Evolutionary conservation across 805 yeast species (phyloP), one percentile per base, ranked within the genome.

Genomic region (Teunomyces kruisii): DNA sequence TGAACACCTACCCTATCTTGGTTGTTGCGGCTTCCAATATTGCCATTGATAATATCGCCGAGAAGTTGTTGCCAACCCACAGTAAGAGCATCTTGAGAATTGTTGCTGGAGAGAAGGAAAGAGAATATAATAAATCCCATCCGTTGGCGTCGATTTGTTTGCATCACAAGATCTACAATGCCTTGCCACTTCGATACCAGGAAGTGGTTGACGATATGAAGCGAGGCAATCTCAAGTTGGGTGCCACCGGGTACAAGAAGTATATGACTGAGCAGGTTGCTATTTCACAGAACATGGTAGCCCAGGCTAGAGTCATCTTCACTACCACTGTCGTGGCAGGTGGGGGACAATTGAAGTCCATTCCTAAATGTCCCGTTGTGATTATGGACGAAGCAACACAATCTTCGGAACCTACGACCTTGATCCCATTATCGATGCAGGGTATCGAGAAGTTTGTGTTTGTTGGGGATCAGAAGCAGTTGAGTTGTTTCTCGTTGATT

Each of bases 371-470:
- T 50, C 88, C 88, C 1, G 82, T 82, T 2, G 86, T 85, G 5
- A 83, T 85, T 27, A 81, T 85, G 86, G 91, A 85, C 67, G 91
- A 85, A 64, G 78, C 88, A 3, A 84, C 90, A 0, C 90, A 84
- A 54, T 82, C 90, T 0, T 80, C 88, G 0, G 92, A 85, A 52
- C 86, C 89, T 6, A 71, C 81, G 1, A 80, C 88, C 0, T 68
- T 85, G 50, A 85, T 85, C 45, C 90, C 91, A 9, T 65, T 85
- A 48, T 81, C 87, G 6, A 76, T 84, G 72, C 77, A 81, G 3
- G 86, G 86, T 12, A 81, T 84, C 41, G 78, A 78, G 43, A 82
- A 79, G 54, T 80, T 84, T 59, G 79, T 84, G 2, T 80, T 85
- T 57, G 90, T 81, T 31, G 91, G 90, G 49, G 92, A 85, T 62